Base-by-base conservation (phyloP, 2,329 filamentous ascomycete genomes). In the Seiridium cupressi region DNA sequence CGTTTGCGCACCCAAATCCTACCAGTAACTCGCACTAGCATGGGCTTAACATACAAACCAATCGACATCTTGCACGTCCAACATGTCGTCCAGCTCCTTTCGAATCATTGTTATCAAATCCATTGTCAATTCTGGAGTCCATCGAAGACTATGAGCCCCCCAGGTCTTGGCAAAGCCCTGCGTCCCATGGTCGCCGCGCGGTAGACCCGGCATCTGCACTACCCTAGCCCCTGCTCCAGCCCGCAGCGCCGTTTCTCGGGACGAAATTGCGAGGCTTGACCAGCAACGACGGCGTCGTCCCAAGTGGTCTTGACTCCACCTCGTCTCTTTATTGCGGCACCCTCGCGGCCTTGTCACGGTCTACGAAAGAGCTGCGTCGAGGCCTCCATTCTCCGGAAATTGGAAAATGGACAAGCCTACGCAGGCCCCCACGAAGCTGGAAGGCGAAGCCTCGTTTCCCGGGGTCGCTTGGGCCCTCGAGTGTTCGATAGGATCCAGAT, bases 201-300 rank as follows among this genome's bases (percentile, higher is more conserved):
- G 51, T 55, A 55, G 51, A 55, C 51, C 32, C 55, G 34, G 44
- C 48, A 51, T 26, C 44, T 51, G 60, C 58, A 61, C 47, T 44
- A 47, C 26, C 49, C 54, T 44, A 53, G 36, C 51, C 36, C 31
- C 36, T 40, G 51, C 18, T 35, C 10, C 32, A 32, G 54, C 42
- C 40, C 42, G 26, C 26, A 31, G 36, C 51, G 31, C 54, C 40
- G 40, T 56, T 56, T 47, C 34, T 51, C 58, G 44, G 59, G 61
- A 61, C 59, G 47, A 64, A 59, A 63, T 64, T 62, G 54, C 58
- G 61, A 63, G 60, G 57, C 60, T 61, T 60, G 61, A 44, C 56
- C 44, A 56, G 48, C 32, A 26, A 38, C 31, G 44, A 42, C 18
- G 51, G 26, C 44, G 34, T 31, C 51, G 44, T 55, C 36, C 44